Conservation (phyloP, 75 land plant genomes). For the Cunninghamia lanceolata region DNA sequence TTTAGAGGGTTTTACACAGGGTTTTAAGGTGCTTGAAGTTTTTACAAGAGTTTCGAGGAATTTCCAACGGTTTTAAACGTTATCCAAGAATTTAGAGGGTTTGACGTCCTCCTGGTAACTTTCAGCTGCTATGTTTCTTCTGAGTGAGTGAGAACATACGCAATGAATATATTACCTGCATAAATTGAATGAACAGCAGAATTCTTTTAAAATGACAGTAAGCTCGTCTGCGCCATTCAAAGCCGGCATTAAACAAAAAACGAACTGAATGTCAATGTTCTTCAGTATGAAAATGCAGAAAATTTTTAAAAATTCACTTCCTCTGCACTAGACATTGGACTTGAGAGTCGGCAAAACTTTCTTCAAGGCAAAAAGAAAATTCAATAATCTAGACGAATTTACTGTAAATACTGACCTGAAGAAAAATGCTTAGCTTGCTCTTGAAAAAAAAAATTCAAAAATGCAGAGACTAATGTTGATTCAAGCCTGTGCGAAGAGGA, state of each 20-base stretch:
- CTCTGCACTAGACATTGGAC: not conserved
- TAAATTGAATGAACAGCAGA: not conserved
- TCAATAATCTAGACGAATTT: not conserved
- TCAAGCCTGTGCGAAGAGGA: not conserved
- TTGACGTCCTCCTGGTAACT: not conserved
- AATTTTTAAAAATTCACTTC: not conserved
- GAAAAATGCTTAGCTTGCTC: not conserved
- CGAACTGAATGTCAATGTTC: not conserved
- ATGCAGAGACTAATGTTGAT: not conserved
- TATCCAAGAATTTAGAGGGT: not conserved
- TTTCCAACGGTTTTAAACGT: not conserved
- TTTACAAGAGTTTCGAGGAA: not conserved
- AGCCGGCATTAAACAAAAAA: not conserved
- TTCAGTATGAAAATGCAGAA: not conserved
- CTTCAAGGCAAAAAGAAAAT: not conserved
- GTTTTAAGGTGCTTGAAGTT: not conserved
- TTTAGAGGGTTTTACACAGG: not conserved
- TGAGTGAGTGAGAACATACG: not conserved
- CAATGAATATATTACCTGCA: not conserved
- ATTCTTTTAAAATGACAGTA: too few species aligned
- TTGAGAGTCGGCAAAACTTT: not conserved
- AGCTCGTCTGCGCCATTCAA: not conserved
- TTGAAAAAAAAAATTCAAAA: not conserved
- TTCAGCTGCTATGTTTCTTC: not conserved
- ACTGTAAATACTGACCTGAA: not conserved